Conservation (phyloP, 129 eudicot species). For the Oenanthe sinensis region DNA sequence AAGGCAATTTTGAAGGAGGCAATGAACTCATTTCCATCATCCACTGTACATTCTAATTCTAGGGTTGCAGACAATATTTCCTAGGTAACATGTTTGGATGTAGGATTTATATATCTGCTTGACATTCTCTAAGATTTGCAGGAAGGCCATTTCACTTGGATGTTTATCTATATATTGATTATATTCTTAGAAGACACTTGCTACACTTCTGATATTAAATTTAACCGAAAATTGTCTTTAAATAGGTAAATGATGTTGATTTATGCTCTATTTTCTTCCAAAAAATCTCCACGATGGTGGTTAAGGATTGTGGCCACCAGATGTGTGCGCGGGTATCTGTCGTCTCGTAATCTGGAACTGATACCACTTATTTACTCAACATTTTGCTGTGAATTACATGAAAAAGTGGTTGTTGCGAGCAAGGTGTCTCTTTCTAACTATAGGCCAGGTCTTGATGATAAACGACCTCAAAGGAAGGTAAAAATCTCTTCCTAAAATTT, state of each 20-base stretch:
- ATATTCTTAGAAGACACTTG: slow-evolving; percentile 16
- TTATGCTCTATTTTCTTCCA: slow-evolving; percentile 80
- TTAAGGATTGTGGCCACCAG: slow-evolving; percentile 70
- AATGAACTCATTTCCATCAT: slow-evolving; percentile 27
- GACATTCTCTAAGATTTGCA: background rate
- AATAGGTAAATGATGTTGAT: slow-evolving; percentile 50
- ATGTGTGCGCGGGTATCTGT: slow-evolving; percentile 59
- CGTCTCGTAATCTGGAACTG: slow-evolving; percentile 2
- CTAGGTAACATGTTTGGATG: slow-evolving; percentile 39
- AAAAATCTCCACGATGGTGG: slow-evolving; percentile 63
- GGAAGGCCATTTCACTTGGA: background rate
- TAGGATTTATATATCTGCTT: background rate
- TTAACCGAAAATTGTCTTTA: background rate
- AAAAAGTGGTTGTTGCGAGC: slow-evolving; percentile 93
- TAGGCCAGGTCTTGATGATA: slow-evolving; percentile 98
- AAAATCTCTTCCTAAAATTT: slow-evolving; percentile 19
- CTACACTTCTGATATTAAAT: background rate
- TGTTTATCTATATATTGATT: background rate
- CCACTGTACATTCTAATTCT: slow-evolving; percentile 28
- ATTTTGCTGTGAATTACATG: slow-evolving; percentile 65
- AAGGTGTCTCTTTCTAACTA: slow-evolving; percentile 96
- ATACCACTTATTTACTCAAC: background rate
- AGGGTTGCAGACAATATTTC: slow-evolving; percentile 31
- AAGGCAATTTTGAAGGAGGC: slow-evolving; percentile 16
- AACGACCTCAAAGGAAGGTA: slow-evolving; percentile 99